Conservation (phyloP, 495 filamentous ascomycete genomes). For the Xeromyces bisporus region DNA sequence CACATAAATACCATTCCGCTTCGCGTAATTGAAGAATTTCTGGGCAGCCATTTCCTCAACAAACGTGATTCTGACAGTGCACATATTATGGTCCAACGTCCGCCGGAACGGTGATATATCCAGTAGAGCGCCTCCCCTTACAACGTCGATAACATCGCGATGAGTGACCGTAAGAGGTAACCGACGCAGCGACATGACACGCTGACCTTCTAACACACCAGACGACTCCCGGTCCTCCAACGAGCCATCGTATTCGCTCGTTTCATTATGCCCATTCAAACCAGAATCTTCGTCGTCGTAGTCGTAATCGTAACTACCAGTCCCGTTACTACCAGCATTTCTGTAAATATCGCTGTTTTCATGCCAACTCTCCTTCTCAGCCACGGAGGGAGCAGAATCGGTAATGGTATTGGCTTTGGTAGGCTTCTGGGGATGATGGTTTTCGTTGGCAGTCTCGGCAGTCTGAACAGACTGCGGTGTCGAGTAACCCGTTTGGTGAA, state of each 20-base stretch:
- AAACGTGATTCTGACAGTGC: constrained; percentile 55
- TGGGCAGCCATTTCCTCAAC: constrained; percentile 43
- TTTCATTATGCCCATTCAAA: constrained; percentile 20
- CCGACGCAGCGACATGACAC: constrained; percentile 46
- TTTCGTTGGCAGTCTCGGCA: constrained; percentile 8
- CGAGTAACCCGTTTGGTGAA: constrained; percentile 24
- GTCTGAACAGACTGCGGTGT: constrained; percentile 6
- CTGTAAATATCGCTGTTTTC: constrained; percentile 6
- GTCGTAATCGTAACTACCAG: constrained; percentile 10
- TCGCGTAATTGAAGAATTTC: constrained; percentile 46
- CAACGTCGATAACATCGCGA: constrained; percentile 43
- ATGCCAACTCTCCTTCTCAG: constrained; percentile 2
- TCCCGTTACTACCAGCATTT: constrained; percentile 6
- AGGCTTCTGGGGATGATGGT: constrained; percentile 2
- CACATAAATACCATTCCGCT: constrained; percentile 51
- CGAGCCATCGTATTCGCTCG: constrained; percentile 20
- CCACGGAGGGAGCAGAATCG: not conserved
- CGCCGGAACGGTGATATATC: constrained; percentile 56
- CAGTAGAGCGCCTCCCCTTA: constrained; percentile 53
- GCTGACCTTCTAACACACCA: constrained; percentile 15
- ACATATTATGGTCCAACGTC: constrained; percentile 39
- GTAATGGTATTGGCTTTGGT: constrained; percentile 3
- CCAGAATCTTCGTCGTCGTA: constrained; percentile 14
- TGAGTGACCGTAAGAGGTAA: constrained; percentile 49
- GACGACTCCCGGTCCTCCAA: constrained; percentile 12